Conservation (phyloP, 2,329 filamentous ascomycete genomes). For the Fusarium luffae region DNA sequence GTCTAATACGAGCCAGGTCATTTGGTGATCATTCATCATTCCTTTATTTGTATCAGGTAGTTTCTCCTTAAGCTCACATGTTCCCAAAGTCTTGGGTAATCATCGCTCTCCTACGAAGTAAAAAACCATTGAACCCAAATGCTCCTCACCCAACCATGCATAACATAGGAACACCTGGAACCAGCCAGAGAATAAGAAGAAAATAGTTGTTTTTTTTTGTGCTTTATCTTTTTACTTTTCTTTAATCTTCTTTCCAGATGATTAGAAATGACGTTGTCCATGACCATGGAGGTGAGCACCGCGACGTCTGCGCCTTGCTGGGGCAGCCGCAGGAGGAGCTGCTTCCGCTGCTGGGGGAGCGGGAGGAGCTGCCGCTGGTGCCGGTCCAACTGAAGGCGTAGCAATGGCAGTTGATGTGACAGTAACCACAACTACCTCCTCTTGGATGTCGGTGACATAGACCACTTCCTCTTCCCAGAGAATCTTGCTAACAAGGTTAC, state of each 20-base stretch:
- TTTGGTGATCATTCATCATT: conserved; percentile 46
- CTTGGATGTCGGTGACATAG: conserved; percentile 61
- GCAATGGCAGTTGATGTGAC: conserved; percentile 47
- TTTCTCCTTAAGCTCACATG: conserved; percentile 49
- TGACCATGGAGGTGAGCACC: conserved; percentile 53
- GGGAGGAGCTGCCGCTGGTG: neutral
- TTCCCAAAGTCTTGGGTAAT: conserved; percentile 48
- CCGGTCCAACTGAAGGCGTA: conserved; percentile 24
- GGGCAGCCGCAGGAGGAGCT: neutral
- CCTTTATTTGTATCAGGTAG: conserved; percentile 46
- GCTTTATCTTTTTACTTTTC: conserved; percentile 11
- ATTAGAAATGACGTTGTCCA: conserved; percentile 44
- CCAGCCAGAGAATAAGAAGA: conserved; percentile 50
- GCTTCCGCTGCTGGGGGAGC: neutral
- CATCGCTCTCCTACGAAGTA: conserved; percentile 51
- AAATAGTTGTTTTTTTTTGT: conserved; percentile 21
- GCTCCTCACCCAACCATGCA: conserved; percentile 50
- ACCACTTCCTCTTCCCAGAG: conserved; percentile 67
- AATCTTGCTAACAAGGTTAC: conserved; percentile 64
- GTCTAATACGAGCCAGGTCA: conserved; percentile 31
- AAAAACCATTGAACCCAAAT: conserved; percentile 50
- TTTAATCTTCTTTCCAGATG: conserved; percentile 23
- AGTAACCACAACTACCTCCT: conserved; percentile 56
- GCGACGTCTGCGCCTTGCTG: conserved; percentile 43
- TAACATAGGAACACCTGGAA: conserved; percentile 50